phyloP scores from a whole-genome alignment of 2,329 filamentous ascomycete species.

The Ophiostoma piceae region DNA sequence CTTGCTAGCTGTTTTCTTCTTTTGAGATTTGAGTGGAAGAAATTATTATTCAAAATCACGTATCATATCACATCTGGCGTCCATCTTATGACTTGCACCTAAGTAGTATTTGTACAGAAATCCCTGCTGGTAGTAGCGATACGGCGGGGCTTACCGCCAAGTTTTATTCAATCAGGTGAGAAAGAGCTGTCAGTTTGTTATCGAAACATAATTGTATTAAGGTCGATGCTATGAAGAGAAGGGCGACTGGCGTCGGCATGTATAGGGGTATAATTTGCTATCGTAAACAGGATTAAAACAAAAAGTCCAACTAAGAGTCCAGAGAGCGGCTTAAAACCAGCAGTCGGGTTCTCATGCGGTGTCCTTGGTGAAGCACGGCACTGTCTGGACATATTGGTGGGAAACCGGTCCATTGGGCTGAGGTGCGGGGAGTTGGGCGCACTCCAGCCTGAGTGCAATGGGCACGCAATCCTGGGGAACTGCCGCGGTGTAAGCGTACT shows the following conservation, averaged over 20 bases:
- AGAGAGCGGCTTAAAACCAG: not conserved
- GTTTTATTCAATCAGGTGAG: no score
- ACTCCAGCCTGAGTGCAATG: constrained; percentile 43
- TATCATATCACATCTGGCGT: no score
- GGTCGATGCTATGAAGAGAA: not conserved
- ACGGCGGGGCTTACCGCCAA: no score
- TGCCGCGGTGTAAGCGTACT: constrained; percentile 34
- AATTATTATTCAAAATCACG: no score
- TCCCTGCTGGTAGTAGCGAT: no score
- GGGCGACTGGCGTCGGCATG: not conserved
- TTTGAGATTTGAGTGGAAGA: no score
- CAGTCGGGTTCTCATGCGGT: not conserved
- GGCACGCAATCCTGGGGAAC: constrained; percentile 40
- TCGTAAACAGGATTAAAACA: not conserved
- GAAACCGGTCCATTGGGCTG: constrained; percentile 35
- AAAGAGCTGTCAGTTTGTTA: no score
- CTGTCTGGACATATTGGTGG: constrained; percentile 38
- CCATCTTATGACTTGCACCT: no score
- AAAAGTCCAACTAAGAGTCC: not conserved
- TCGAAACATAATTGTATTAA: not conserved
- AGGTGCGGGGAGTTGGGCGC: constrained; percentile 33
- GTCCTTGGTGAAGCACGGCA: constrained; percentile 37
- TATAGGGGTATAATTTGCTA: not conserved
- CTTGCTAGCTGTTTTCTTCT: no score
- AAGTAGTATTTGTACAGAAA: no score